Percentiles rank a stretch among this genome's conserved stretches.
Conservation (phyloP, 495 filamentous ascomycete species). For the Cryomyces minteri region DNA sequence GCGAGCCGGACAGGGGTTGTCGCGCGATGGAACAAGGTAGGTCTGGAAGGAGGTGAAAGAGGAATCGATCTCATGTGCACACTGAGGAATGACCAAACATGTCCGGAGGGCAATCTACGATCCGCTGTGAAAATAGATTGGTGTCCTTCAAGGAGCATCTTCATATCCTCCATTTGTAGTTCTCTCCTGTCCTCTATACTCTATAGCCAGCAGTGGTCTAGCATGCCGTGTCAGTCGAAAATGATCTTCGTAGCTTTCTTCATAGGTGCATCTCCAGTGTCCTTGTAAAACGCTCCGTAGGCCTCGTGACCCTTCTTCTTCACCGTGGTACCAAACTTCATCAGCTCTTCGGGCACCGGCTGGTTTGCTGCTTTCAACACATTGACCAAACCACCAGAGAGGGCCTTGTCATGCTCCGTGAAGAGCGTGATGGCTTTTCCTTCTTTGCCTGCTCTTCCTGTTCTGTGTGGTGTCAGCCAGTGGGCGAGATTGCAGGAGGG, state of each 20-base stretch:
- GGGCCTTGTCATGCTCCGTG: conserved; percentile 80
- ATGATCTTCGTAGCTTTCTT: conserved; percentile 84
- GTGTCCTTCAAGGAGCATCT: too few species aligned
- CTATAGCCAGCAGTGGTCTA: too few species aligned
- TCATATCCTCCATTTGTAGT: too few species aligned
- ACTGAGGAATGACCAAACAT: too few species aligned
- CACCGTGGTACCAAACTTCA: conserved; percentile 94
- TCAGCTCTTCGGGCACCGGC: conserved; percentile 64
- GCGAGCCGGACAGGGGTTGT: too few species aligned
- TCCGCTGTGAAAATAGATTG: too few species aligned
- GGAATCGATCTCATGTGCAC: too few species aligned
- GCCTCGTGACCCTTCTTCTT: conserved; percentile 93
- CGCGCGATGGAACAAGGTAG: too few species aligned
- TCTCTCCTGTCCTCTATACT: too few species aligned
- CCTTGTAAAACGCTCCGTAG: conserved; percentile 88
- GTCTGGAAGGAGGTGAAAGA: too few species aligned
- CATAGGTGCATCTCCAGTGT: conserved; percentile 36
- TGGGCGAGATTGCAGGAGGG: not conserved
- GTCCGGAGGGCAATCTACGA: too few species aligned
- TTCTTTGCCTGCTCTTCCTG: conserved; percentile 76
- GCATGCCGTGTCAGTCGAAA: conserved; percentile 45
- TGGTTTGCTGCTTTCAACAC: conserved; percentile 81
- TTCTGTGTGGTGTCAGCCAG: conserved; percentile 27
- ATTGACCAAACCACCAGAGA: conserved; percentile 74
- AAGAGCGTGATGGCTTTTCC: conserved; percentile 89